Base-by-base conservation (phyloP, 2,329 filamentous ascomycete species). In the Simplicillium sp. region DNA sequence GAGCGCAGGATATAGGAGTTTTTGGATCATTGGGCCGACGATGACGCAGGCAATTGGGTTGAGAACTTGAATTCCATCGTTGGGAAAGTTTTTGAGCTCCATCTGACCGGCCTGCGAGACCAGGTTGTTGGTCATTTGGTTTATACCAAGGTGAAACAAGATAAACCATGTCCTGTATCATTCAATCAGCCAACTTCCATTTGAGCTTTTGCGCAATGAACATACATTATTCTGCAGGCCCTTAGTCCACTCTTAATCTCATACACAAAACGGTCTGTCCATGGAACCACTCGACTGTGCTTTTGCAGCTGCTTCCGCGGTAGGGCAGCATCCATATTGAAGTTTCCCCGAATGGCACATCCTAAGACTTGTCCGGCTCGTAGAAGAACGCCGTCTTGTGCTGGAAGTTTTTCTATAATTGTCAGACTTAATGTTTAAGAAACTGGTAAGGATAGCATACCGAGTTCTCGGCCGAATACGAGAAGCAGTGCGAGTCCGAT, bases 301-400 rank as follows among this genome's bases (percentile, higher is more conserved):
- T 31, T 31, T 31, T 31, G 9, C 29, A 31, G n/a, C 29, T 31
- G 29, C 9, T 31, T 9, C 29, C n/a, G 29, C 9, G 29, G 29
- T 9, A 9, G 9, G 29, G 29, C 29, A 9, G 29, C 29, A n/a
- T n/a, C n/a, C 9, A 31, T 9, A 9, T 31, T 31, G 29, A 31
- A 31, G 9, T 31, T 49, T 62, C 59, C 48, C 66, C 52, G 56
- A 71, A 28, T 66, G 33, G 65, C 68, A 33, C 80, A 72, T 52
- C 67, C 71, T 8, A 81, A 54, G 11, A 70, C 74, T 47, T 68
- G 72, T 62, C 80, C 75, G 25, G 71, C 67, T 45, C 75, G 59
- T 34, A 70, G 67, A 45, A 76, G 68, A 41, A 76, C 59, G 4
- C 67, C 71, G 17, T 71, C 72, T 13, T 40, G 29, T 1, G 46